phyloP scores from a whole-genome alignment of 805 yeast genomes.

The Saccharomycopsis oosterbeekiorum region DNA sequence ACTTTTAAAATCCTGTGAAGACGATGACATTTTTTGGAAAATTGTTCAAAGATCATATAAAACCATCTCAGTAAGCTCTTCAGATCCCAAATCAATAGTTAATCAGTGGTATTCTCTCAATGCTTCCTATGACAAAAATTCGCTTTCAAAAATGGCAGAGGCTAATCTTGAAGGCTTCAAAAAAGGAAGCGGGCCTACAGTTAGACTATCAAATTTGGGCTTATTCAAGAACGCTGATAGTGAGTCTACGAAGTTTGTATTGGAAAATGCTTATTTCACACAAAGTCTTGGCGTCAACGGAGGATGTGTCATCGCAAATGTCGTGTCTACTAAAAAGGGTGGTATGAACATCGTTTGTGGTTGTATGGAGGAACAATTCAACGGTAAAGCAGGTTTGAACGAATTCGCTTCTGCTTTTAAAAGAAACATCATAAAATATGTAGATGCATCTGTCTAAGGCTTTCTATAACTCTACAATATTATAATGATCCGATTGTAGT shows the following conservation, averaged over 20 bases:
- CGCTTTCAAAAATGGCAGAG: background rate
- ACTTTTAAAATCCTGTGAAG: background rate
- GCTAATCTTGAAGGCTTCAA: background rate
- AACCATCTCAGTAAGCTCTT: background rate
- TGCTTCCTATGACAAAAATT: conserved; percentile 2
- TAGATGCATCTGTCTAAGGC: background rate
- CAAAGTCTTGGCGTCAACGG: conserved; percentile 3
- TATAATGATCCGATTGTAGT: too few species aligned
- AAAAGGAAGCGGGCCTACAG: background rate
- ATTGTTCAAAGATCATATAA: conserved; percentile 2
- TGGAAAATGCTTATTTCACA: conserved; percentile 2
- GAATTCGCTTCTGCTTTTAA: background rate
- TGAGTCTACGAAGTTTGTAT: background rate
- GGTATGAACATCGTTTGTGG: conserved; percentile 2
- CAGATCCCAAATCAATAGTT: conserved; percentile 1
- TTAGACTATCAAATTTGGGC: conserved; percentile 2
- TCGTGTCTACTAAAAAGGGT: background rate
- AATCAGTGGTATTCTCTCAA: conserved; percentile 1
- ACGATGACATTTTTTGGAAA: background rate
- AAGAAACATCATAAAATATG: background rate
- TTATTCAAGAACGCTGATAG: background rate
- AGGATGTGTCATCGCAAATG: background rate
- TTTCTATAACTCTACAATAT: background rate
- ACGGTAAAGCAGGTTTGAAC: background rate
- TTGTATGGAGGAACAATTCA: conserved; percentile 1